Base-by-base conservation (phyloP, 495 filamentous ascomycete genomes). In the Penicillium taxi region DNA sequence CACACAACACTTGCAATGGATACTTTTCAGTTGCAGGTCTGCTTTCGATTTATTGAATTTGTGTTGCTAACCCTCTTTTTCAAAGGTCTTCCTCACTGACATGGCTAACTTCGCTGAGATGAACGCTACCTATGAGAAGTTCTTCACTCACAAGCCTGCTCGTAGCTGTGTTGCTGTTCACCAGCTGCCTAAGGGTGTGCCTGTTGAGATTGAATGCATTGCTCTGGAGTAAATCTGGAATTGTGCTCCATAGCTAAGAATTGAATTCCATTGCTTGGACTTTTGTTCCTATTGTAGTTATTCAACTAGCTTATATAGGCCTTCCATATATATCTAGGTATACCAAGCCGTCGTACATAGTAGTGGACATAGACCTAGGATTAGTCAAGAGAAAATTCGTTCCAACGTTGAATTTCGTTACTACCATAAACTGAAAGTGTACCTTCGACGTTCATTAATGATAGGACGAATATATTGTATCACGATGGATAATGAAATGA, bases 171-270 rank as follows among this genome's bases (percentile, higher is more conserved):
- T 96, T 39, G 90, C 86, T 33, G 90, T 90, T 32, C 77, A 79
- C 59, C 77, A 89, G 68, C 70, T 96, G 45, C 90, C 90, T 35
- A 94, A 94, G 76, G 82, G 78, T 23, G 88, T 88, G 32, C 76
- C 80, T 33, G 80, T 95, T 36, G 90, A 96, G 77, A 94, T 96
- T 59, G 90, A 96, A 74, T 85, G 82, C 61, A 56, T 77, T 83
- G 64, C 82, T 66, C 33, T 88, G 38, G 62, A 72, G 41, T 70
- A 56, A 50, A 55, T 41, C 26, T 8, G 32, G 6, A 21, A 4
- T 29, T 23, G 6, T 9, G n/a, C 11, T 26, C 2, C 3, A 28
- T 3, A 29, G 22, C 23, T 31, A 32, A 26, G 18, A 39, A 37
- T 11, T n/a, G 1, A 25, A 32, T 24, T 24, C 12, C 29, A 35